phyloP scores from a whole-genome alignment of 768 basidiomycete species.

The Tulasnella sp. region DNA sequence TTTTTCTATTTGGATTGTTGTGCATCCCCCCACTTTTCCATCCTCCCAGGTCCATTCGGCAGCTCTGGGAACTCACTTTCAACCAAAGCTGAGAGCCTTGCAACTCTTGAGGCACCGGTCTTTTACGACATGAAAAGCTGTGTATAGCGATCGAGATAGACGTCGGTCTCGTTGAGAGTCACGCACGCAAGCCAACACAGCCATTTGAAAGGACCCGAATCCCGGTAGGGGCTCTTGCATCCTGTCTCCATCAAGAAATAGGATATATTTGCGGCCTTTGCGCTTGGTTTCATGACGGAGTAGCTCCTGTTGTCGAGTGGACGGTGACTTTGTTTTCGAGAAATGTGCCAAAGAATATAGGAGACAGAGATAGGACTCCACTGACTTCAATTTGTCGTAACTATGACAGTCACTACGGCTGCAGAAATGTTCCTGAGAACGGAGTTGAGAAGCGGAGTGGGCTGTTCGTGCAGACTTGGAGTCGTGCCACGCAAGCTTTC shows the following conservation, averaged over 20 bases:
- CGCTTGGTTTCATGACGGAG: background rate
- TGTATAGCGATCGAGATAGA: background rate
- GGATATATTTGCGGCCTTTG: background rate
- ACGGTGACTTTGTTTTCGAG: background rate
- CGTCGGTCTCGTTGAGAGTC: background rate
- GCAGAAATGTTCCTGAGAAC: background rate
- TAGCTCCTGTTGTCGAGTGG: background rate
- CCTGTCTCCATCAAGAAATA: constrained; percentile 16
- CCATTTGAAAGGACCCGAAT: background rate
- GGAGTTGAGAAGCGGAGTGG: background rate
- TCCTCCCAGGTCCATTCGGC: background rate
- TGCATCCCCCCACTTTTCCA: background rate
- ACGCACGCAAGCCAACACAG: background rate
- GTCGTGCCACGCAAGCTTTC: constrained; percentile 12
- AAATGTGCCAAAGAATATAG: background rate
- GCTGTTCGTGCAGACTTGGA: background rate
- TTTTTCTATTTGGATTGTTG: constrained; percentile 1
- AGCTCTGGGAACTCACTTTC: background rate
- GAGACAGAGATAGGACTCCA: background rate
- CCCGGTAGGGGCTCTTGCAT: background rate
- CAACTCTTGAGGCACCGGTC: background rate
- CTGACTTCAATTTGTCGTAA: background rate
- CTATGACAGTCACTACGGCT: constrained; percentile 6
- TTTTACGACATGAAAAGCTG: background rate
- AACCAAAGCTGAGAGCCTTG: background rate